A percentile compares a stretch with the other conserved stretches of the same genome.
Conservation (phyloP, 2,329 filamentous ascomycete species). For the Nothophoma quercina region DNA sequence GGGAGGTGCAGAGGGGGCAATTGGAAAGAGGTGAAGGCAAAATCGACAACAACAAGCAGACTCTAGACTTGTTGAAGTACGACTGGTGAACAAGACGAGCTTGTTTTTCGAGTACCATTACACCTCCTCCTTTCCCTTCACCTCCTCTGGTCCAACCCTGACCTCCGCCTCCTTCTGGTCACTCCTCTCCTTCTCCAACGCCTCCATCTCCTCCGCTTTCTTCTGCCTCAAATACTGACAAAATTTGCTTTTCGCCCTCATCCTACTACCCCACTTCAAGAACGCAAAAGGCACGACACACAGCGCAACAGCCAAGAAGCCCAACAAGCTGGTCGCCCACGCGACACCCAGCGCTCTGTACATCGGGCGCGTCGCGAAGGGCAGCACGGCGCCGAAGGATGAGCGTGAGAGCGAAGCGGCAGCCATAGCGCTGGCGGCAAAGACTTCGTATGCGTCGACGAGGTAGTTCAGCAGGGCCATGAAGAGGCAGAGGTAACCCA, state of each 20-base stretch:
- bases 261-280: constrained; percentile 60
- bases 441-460: constrained; percentile 72
- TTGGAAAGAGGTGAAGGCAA: too few relatives aligned
- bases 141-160: constrained; percentile 2
- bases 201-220: constrained; percentile 42
- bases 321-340: constrained; percentile 66
- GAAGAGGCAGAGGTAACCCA: constrained; percentile 59
- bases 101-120: constrained; percentile 1
- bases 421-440: constrained; percentile 79
- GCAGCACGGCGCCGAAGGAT: constrained; percentile 72
- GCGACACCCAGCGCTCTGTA: constrained; percentile 73
- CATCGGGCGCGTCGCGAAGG: constrained; percentile 62
- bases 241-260: constrained; percentile 67
- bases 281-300: constrained; percentile 67
- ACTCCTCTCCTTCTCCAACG: constrained; percentile 27
- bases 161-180: not conserved
- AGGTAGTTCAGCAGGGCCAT: constrained; percentile 68
- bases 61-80: not conserved
- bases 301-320: constrained; percentile 58
- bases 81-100: not conserved
- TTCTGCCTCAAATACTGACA: constrained; percentile 64
- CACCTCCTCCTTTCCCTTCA: constrained; percentile 24
- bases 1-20: too few relatives aligned
- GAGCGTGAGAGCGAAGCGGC: constrained; percentile 84
- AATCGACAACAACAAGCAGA: too few relatives aligned